These are phyloP conservation scores for Pleurotus djamor DNA, from an alignment of 768 basidiomycete species.

Conservation along the genomic window DNA sequence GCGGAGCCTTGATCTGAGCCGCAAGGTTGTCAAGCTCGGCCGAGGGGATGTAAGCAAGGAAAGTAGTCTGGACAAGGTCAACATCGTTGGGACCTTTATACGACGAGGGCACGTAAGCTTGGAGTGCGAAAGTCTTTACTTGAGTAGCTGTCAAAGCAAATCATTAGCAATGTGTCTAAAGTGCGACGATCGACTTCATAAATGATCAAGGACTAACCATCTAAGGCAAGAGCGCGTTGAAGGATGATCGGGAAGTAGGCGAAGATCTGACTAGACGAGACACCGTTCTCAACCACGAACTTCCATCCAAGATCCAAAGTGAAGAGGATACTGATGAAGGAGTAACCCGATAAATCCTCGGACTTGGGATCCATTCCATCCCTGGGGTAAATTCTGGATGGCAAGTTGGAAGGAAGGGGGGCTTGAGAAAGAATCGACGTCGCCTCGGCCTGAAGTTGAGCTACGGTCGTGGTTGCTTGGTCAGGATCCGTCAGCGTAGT, in stretches of 20 bases:
- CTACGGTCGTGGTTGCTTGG: slow-evolving; percentile 30
- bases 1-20: slow-evolving; percentile 56
- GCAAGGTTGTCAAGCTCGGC: slow-evolving; percentile 57
- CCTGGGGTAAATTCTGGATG: slow-evolving; percentile 56
- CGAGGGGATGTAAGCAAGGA: slow-evolving; percentile 65
- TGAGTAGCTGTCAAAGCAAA: slow-evolving; percentile 20
- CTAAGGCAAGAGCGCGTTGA: slow-evolving; percentile 25
- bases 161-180: slow-evolving; percentile 3
- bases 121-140: slow-evolving; percentile 51
- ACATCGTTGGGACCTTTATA: slow-evolving; percentile 51
- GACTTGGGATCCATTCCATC: slow-evolving; percentile 19
- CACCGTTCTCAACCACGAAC: slow-evolving; percentile 55
- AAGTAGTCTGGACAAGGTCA: slow-evolving; percentile 61
- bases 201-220: slow-evolving; percentile 18
- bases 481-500: slow-evolving; percentile 44
- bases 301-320: slow-evolving; percentile 59
- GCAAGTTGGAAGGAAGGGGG: slow-evolving; percentile 57
- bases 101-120: slow-evolving; percentile 62
- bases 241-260: slow-evolving; percentile 56
- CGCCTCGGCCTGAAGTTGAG: slow-evolving; percentile 14
- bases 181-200: slow-evolving; percentile 1
- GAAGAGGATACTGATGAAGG: slow-evolving; percentile 67
- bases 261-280: slow-evolving; percentile 77
- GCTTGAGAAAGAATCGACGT: slow-evolving; percentile 23
- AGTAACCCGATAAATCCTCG: slow-evolving; percentile 32